Evolutionary conservation across 306 rosid genomes (phyloP), one percentile per base, ranked within the genome.

Genomic region (Trichosanthes cucumerina): DNA sequence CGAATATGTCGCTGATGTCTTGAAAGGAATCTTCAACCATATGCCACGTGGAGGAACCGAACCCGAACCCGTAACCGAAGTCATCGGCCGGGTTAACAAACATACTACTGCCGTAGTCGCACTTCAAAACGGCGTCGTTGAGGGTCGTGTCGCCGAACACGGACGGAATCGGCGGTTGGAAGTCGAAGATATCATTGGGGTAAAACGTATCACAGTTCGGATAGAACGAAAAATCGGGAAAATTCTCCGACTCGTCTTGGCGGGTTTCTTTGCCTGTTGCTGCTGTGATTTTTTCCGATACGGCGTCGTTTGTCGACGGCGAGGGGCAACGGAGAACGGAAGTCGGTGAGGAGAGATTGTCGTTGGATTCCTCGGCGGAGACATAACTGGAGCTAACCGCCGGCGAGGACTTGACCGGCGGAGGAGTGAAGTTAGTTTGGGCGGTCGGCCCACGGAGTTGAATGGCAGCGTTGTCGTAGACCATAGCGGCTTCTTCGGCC

Each of bases 401-500:
- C 23, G 87, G 65, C 10, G 46, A n/a, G 62, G 62, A 41, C n/a
- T n/a, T n/a, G n/a, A n/a, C 58, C 23, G 87, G 65, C 10, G 21
- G 46, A n/a, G 62, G 62, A 41, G 79, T 66, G 76, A 96, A 91
- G 83, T 96, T 96, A 4, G 98, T 96, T 62, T 85, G 90, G 73
- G 99, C 99, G 87, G 91, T 86, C 6, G 99, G 85, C 3, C 99
- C 99, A 41, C 97, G 96, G 56, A 96, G 77, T 86, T 88, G 82
- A 62, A 96, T 96, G 54, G 99, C 99, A 18, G 97, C 97, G 81
- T 90, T 87, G 84, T 96, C 99, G 72, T 96, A 96, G 24, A 91
- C 98, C 88, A 88, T 81, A 9, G 99, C 99, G 0, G 99, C 99
- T 75, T 96, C 99, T 49, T 96, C 99, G 0, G 99, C 99, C 4